Base-by-base conservation (phyloP, 2,329 filamentous ascomycete genomes). In the Tolypocladium endophyticum region DNA sequence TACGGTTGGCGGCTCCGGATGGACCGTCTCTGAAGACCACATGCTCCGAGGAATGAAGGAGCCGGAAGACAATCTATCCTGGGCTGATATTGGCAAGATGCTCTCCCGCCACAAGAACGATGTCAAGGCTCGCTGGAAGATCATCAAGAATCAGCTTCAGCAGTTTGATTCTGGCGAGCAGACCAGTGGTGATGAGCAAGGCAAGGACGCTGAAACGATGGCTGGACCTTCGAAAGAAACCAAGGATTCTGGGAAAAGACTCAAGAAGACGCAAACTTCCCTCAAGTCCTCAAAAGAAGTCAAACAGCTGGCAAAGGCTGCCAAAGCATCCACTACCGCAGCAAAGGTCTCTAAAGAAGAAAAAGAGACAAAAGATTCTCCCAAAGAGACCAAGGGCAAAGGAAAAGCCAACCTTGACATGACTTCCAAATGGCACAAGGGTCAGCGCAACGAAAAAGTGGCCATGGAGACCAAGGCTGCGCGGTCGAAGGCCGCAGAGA, bases 21-120 rank as follows among this genome's bases (percentile, higher is more conserved):
- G 74, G 74, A 67, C 70, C 12, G 56, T 70, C 11, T 75, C 74
- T 0, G 69, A 76, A 33, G 73, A 76, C 56, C 61, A 63, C 14
- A 61, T 72, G 4, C 68, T 76, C 8, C 60, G 67, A 2, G 66
- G 68, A 43, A 72, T 76, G 71, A 76, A 73, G 59, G 67, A 68
- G 36, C 64, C 65, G 0, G 61, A 62, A 16, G 62, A 68, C 20
- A 59, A 54, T 1, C 59, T 67, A 9, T 63, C 68, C 2, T 76
- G 72, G 74, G 60, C 60, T 0, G 67, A 68, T 14, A 74, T 76
- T 33, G 62, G 65, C 4, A 55, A 53, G 2, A 64, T 65, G 1
- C 66, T 76, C 3, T 60, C 64, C n/a, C 66, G 64, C 8, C 50
- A 53, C 35, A 73, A 70, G 59, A 65, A 63, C 8, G 69, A 74